Conservation (phyloP, 495 filamentous ascomycete species). For the Chaetomium cochliodes region DNA sequence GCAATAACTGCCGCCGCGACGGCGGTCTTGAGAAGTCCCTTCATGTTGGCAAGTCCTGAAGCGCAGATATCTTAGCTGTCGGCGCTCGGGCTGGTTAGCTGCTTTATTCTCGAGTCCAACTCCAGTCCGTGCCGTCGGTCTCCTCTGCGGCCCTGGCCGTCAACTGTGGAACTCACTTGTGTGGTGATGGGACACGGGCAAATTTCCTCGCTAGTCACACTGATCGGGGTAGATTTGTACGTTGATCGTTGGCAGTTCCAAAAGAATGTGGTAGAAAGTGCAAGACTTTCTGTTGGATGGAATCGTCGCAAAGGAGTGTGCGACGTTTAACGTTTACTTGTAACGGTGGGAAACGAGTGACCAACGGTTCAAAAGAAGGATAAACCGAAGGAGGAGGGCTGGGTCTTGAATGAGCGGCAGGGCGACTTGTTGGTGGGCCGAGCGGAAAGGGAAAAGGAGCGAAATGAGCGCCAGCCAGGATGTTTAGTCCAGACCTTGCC, state of each 20-base stretch:
- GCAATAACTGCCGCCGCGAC: slow-evolving; percentile 49
- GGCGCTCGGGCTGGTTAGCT: neutral
- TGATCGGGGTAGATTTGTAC: slow-evolving; percentile 9
- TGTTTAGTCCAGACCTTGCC: slow-evolving; percentile 29
- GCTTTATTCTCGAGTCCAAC: neutral
- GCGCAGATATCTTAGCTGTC: neutral
- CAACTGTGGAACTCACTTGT: slow-evolving; percentile 20
- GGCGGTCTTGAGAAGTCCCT: slow-evolving; percentile 45
- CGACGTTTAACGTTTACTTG: slow-evolving; percentile 17
- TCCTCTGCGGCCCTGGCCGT: neutral
- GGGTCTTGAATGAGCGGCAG: slow-evolving; percentile 29
- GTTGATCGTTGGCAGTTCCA: slow-evolving; percentile 40
- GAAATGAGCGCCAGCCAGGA: slow-evolving; percentile 39
- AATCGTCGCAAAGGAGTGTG: slow-evolving; percentile 31
- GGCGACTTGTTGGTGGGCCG: slow-evolving; percentile 7
- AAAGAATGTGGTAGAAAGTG: slow-evolving; percentile 61
- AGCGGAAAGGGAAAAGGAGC: slow-evolving; percentile 35
- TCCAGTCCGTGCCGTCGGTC: neutral
- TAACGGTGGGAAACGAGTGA: slow-evolving; percentile 33
- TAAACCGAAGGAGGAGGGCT: slow-evolving; percentile 29
- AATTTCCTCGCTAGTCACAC: neutral
- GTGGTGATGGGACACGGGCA: neutral
- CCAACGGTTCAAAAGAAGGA: slow-evolving; percentile 34
- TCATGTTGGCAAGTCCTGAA: slow-evolving; percentile 39
- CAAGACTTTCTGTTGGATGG: slow-evolving; percentile 53